These are phyloP conservation scores for Camillea tinctor DNA, from an alignment of 2,329 filamentous ascomycete genomes.

Conservation along the genomic window DNA sequence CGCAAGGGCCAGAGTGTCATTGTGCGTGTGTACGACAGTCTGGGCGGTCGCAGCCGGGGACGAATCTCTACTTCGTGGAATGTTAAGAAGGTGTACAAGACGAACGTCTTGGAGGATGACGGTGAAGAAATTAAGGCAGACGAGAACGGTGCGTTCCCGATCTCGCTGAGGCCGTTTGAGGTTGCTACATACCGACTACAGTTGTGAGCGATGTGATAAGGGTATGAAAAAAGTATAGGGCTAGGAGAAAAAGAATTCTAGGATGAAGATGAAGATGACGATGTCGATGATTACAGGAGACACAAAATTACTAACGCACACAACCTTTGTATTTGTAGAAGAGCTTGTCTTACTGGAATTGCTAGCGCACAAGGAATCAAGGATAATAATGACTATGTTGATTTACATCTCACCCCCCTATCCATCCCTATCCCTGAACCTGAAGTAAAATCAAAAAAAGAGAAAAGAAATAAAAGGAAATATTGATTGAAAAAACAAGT, in stretches of 20 bases:
- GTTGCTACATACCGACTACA: conserved; percentile 75
- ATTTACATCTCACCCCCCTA: no score
- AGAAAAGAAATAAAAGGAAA: neutral
- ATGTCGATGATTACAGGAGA: no score
- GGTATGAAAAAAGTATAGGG: neutral
- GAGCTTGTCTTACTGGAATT: neutral
- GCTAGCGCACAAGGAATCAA: neutral
- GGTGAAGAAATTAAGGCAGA: conserved; percentile 60
- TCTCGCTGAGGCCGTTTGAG: conserved; percentile 77
- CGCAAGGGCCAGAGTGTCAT: conserved; percentile 78
- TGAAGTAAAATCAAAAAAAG: neutral
- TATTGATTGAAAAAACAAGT: no score
- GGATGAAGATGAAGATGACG: no score
- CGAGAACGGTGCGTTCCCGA: conserved; percentile 50
- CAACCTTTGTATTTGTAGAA: neutral
- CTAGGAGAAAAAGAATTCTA: neutral
- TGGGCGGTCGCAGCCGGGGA: conserved; percentile 78
- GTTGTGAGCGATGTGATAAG: conserved; percentile 38
- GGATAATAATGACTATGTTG: neutral
- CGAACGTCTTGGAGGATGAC: conserved; percentile 88
- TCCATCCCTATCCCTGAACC: no score
- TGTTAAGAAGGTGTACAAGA: conserved; percentile 76
- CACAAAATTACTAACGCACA: neutral
- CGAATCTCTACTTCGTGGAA: conserved; percentile 66
- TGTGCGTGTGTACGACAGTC: conserved; percentile 79